Evolutionary conservation across 176 grass and related monocot species (phyloP).

Genomic region (Stipa capillata): DNA sequence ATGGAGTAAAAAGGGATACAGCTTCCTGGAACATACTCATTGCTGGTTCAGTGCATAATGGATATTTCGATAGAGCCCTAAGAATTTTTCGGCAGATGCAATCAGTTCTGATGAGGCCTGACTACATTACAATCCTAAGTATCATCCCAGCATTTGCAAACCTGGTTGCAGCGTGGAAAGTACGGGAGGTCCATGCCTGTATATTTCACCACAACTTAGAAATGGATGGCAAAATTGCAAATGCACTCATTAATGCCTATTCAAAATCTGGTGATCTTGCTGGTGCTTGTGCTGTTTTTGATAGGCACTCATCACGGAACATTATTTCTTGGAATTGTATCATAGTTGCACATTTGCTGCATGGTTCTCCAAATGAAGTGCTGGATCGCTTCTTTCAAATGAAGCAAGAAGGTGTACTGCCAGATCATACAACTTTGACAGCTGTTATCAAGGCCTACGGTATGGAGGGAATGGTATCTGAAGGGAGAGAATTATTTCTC

Average conservation of each 20-base stretch:
- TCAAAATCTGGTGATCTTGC: slow-evolving; percentile 61
- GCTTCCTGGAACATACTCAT: slow-evolving; percentile 84
- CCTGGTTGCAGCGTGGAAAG: slow-evolving; percentile 45
- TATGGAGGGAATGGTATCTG: slow-evolving; percentile 40
- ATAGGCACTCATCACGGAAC: slow-evolving; percentile 44
- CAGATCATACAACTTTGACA: slow-evolving; percentile 51
- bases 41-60: slow-evolving; percentile 59
- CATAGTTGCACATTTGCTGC: slow-evolving; percentile 41
- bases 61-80: slow-evolving; percentile 47
- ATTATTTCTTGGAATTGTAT: slow-evolving; percentile 72
- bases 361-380: slow-evolving; percentile 48
- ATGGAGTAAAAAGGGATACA: slow-evolving; percentile 56
- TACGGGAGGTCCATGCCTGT: slow-evolving; percentile 59
- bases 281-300: slow-evolving; percentile 48
- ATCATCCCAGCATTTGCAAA: slow-evolving; percentile 66
- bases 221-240: slow-evolving; percentile 46
- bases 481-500: slow-evolving; percentile 43
- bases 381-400: slow-evolving; percentile 37
- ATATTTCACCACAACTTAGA: slow-evolving; percentile 48
- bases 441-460: slow-evolving; percentile 57
- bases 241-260: slow-evolving; percentile 58
- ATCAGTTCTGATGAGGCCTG: slow-evolving; percentile 28
- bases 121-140: slow-evolving; percentile 62
- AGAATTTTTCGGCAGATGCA: slow-evolving; percentile 68
- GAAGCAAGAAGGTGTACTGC: slow-evolving; percentile 33